Evolutionary conservation across 805 yeast species (phyloP), one percentile per base, ranked within the genome.

Genomic region (Wickerhamomyces subpelliculosus): DNA sequence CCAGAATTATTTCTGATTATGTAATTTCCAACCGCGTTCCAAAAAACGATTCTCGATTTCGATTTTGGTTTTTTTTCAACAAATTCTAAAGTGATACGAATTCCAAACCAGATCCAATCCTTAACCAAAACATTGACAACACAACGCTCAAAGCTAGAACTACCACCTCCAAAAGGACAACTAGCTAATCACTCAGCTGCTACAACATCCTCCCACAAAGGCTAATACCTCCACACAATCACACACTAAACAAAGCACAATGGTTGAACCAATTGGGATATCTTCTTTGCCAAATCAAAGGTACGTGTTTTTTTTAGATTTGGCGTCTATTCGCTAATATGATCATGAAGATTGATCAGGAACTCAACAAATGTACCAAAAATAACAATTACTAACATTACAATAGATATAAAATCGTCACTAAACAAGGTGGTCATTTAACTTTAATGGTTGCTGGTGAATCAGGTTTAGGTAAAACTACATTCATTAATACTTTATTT

Each of bases 381-480:
- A 4, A n/a, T 12, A 9, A 13, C 13, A 10, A n/a, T 5, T 35
- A 39, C 48, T 43, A 45, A 44, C 41, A 27, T 13, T n/a, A 8
- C 3, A 4, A 27, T 34, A 75, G 83, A 57, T 83, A 82, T 65
- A 84, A 82, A 58, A 76, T 81, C 45, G 83, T 83, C 36, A 78
- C 84, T 42, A 79, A 80, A 47, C 68, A 76, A 49, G 94, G 93
- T 32, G 83, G 87, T 42, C 71, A 78, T 18, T 80, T 84, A 66
- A 84, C 88, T 28, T 46, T 84, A 47, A 82, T 86, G 88, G 79
- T 86, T 21, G 86, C 87, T 34, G 97, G 97, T 51, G 96, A 88
- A 60, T 77, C 89, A 35, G 96, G 96, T 7, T 65, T 87, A 36
- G 97, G 97, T 44, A 86, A 88, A 60, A 81, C 94, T n/a, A 88